Evolutionary conservation across 805 yeast species (phyloP), one percentile per base, ranked within the genome.

Genomic region (Nakazawaea pomicola): DNA sequence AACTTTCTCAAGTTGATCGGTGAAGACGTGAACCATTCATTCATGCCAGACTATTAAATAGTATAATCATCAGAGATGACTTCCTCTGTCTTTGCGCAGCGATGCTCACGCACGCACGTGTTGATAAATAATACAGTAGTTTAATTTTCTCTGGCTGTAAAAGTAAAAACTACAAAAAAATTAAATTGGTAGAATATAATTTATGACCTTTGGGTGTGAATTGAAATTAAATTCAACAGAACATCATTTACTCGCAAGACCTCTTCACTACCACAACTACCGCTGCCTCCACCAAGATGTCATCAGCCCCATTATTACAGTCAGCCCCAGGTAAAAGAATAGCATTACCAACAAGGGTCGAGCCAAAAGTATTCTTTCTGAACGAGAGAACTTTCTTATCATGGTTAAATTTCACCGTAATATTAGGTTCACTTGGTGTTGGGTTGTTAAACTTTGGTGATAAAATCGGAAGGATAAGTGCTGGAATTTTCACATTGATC

Each of bases 321-420:
- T 73, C 83, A 36, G 72, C 83, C 11, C 86, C 86, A 33, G 83
- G 86, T 63, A 93, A 93, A 66, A 83, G 98, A 68, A 93, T 93
- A 51, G 98, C 99, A 4, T 73, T 93, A 42, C 99, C 99, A 36
- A 95, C 97, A 15, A 77, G 99, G 49, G 97, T 93, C 17, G 99
- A 93, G 67, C 99, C 99, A 51, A 93, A 93, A 65, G 99, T 93
- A 20, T 93, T 95, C 69, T 93, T 93, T 58, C 99, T 99, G 58
- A 93, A 93, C 60, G 99, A 93, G 68, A 86, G 99, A 72, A 93
- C 99, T 1, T 93, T 93, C 60, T 74, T 93, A 46, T 91, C 98
- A 36, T 93, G 99, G 99, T 76, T 93, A 56, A 95, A 95, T 65
- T 93, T 93, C 73, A 93, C 99, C n/a, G 97, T 93, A 45, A 87